These are phyloP conservation scores for Silene coronaria DNA, from an alignment of 179 eudicot species.

Conservation along the genomic window DNA sequence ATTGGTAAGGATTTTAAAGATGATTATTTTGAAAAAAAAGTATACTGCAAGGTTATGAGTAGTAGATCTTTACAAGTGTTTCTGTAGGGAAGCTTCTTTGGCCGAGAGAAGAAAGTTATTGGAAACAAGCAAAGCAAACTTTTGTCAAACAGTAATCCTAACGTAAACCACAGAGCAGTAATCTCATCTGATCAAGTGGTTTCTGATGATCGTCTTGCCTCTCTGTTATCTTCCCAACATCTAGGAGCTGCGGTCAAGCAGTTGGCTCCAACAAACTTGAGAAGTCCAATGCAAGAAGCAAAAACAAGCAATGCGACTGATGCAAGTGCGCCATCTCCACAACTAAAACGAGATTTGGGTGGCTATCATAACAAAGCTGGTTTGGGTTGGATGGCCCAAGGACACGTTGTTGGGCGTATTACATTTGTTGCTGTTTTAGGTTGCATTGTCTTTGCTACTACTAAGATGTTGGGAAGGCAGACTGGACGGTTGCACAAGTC, in stretches of 20 bases:
- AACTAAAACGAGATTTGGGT: constrained; percentile 73
- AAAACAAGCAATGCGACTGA: constrained; percentile 36
- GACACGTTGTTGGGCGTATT: constrained; percentile 43
- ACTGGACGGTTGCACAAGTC: constrained; percentile 34
- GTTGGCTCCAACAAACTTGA: constrained; percentile 67
- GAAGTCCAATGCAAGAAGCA: constrained; percentile 38
- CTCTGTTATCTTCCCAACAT: constrained; percentile 50
- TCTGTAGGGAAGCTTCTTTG: constrained; percentile 67
- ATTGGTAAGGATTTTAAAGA: constrained; percentile 49
- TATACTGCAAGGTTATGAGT: constrained; percentile 10
- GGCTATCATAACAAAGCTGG: constrained; percentile 37
- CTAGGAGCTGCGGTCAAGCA: constrained; percentile 85
- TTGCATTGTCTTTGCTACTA: constrained; percentile 53
- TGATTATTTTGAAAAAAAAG: constrained; percentile 9
- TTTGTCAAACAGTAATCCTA: constrained; percentile 31
- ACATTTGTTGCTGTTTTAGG: constrained; percentile 60
- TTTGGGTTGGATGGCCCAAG: constrained; percentile 41
- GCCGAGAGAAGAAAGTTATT: constrained; percentile 49
- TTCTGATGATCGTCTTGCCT: constrained; percentile 47
- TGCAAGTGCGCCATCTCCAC: constrained; percentile 45
- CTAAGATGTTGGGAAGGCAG: constrained; percentile 44
- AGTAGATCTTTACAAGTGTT: constrained; percentile 21
- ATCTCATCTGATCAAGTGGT: constrained; percentile 49
- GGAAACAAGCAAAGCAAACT: constrained; percentile 50
- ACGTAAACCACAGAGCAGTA: constrained; percentile 46